Evolutionary conservation across 306 rosid genomes (phyloP), one percentile per base, ranked within the genome.

Genomic region (Vigna reflexopilosa): DNA sequence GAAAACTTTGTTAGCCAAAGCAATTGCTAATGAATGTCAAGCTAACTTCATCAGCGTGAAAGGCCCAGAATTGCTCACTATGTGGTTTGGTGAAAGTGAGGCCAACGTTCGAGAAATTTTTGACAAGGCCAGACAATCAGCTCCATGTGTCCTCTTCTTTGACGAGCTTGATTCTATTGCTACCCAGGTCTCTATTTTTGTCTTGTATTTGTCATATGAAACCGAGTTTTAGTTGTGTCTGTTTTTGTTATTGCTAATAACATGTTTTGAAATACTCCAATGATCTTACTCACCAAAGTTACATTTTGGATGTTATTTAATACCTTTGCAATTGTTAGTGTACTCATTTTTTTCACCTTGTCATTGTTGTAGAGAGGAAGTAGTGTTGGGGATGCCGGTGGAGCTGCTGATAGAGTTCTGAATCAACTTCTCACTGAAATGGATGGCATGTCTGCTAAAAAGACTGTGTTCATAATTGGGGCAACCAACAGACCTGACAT

Each of bases 1-100:
- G 51, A 86, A 86, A 68, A 86, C 87, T 66, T 76, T 86, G 48
- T 71, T 86, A 77, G 90, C 88, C 73, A 87, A 84, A 76, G 88
- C 86, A 52, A 84, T 84, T 40, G 88, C 90, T 10, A 84, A 84
- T 67, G 88, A 87, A 82, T 84, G 88, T 44, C 85, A 87, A 72
- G 90, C 88, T 14, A 87, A 87, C 73, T 87, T 87, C 75, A 87
- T 87, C 71, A 87, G 87, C 59, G 72, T 86, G 72, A 86, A 86
- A 32, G 90, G 87, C 20, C 90, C 90, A 14, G 90, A 87, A 73
- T 80, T 87, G 44, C 90, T 87, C 40, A 87, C 90, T 28, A 84
- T 87, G 90, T 87, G 90, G 88, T 87, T 87, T 79, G 90, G 88
- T 58, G 90, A 87, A 81, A 87, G 90, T 76, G 90, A 87, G 73